These are phyloP conservation scores for Xylariaceae sp. DNA, from an alignment of 2,329 filamentous ascomycete species.

Conservation along the genomic window DNA sequence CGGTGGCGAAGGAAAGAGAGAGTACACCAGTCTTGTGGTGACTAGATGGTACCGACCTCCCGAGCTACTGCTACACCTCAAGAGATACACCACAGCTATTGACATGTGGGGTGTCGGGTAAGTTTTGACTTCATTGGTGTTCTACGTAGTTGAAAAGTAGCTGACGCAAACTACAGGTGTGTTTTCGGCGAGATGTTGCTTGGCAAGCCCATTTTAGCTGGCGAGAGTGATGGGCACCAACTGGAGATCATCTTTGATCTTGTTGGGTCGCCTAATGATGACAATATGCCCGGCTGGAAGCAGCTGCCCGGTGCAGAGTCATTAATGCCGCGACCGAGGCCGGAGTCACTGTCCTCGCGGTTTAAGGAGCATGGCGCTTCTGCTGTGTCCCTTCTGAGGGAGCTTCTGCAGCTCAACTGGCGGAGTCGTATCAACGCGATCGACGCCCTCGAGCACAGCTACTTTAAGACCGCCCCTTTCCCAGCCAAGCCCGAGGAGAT, in stretches of 20 bases:
- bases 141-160: constrained; percentile 1
- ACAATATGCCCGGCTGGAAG: constrained; percentile 90
- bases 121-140: constrained; percentile 30
- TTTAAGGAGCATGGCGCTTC: constrained; percentile 70
- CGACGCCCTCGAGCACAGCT: constrained; percentile 86
- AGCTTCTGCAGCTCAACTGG: constrained; percentile 87
- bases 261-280: constrained; percentile 81
- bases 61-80: constrained; percentile 80
- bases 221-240: constrained; percentile 83
- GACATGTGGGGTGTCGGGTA: constrained; percentile 98
- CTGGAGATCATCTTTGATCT: constrained; percentile 91
- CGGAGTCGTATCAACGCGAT: constrained; percentile 83
- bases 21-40: constrained; percentile 95
- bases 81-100: constrained; percentile 93
- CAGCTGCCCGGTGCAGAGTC: constrained; percentile 75
- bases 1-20: constrained; percentile 76
- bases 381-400: constrained; percentile 73
- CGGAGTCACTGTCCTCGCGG: constrained; percentile 62
- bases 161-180: constrained; percentile 53
- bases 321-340: constrained; percentile 56
- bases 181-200: constrained; percentile 98
- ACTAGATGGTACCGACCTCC: constrained; percentile 96
- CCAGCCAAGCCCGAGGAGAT: constrained; percentile 81
- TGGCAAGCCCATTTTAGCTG: constrained; percentile 85
- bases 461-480: constrained; percentile 74